These are phyloP conservation scores for Passalora sequoiae DNA, from an alignment of 2,329 filamentous ascomycete genomes.

Conservation along the genomic window DNA sequence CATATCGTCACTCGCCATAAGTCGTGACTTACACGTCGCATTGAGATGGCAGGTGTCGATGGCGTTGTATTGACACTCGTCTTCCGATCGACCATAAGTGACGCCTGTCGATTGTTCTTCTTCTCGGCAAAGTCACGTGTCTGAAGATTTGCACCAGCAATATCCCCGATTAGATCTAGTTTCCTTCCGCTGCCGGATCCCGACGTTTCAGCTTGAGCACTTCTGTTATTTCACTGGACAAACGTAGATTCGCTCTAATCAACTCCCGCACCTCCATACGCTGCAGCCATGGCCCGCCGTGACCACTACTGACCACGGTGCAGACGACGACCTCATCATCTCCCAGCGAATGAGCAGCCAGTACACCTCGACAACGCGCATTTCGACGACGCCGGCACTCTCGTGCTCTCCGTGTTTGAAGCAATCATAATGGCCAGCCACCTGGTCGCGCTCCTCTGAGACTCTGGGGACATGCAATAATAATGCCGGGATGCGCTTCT, in stretches of 20 bases:
- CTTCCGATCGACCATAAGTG: too few species aligned
- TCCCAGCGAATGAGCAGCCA: neutral
- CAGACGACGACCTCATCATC: neutral
- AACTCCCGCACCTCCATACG: neutral
- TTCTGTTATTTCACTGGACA: neutral
- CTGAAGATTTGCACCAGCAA: too few species aligned
- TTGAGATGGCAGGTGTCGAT: too few species aligned
- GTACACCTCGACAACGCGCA: neutral
- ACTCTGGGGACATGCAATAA: too few species aligned
- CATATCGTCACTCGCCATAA: too few species aligned
- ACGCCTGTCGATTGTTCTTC: too few species aligned
- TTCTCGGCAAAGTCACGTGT: too few species aligned
- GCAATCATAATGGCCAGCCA: neutral
- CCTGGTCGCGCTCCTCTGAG: neutral
- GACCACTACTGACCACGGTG: too few species aligned
- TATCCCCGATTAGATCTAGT: too few species aligned
- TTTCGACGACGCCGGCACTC: neutral
- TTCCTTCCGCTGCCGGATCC: too few species aligned
- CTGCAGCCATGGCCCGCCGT: neutral
- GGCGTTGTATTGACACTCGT: too few species aligned
- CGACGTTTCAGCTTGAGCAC: neutral
- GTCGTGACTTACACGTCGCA: too few species aligned
- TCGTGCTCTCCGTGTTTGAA: slow-evolving; percentile 1
- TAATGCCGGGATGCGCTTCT: slow-evolving; percentile 1
- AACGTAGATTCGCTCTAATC: neutral